Percentiles rank a stretch among this genome's conserved stretches.
phyloP scores from a whole-genome alignment of 345 rosid species.

The Lenwebbia sp. region DNA sequence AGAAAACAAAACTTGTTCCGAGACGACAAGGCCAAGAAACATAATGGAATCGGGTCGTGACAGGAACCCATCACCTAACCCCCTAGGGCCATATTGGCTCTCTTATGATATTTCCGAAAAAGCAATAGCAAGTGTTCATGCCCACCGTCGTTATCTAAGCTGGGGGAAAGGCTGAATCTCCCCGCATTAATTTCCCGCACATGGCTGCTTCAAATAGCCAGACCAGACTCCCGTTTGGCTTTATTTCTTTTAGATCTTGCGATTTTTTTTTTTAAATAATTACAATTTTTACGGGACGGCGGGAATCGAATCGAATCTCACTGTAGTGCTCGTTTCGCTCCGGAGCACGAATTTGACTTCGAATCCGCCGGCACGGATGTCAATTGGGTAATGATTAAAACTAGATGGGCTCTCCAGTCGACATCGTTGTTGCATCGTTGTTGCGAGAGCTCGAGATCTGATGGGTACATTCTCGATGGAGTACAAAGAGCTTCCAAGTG shows the following conservation, averaged over 20 bases:
- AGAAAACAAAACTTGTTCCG: not conserved
- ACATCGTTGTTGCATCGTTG: too few relatives aligned
- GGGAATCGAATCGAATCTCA: not conserved
- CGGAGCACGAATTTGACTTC: not conserved
- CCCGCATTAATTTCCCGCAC: not conserved
- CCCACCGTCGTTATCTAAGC: not conserved
- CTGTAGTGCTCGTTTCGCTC: not conserved
- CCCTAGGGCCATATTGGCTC: not conserved
- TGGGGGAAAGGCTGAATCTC: not conserved
- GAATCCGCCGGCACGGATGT: not conserved
- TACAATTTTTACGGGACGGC: not conserved
- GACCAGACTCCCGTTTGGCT: not conserved
- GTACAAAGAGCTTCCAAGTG: not conserved
- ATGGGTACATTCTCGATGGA: rapidly evolving
- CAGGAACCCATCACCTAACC: not conserved
- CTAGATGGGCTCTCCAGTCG: not conserved
- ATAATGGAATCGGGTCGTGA: not conserved
- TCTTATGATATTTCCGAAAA: not conserved
- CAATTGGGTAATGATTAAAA: not conserved
- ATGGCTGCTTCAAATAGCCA: not conserved
- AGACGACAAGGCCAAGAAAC: not conserved
- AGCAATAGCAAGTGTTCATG: not conserved
- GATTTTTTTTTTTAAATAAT: too few relatives aligned
- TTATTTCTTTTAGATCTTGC: not conserved
- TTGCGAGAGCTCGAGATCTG: not conserved